Evolutionary conservation across 1,284 basidiomycete genomes (phyloP).

Genomic region (Marasmius oreades): DNA sequence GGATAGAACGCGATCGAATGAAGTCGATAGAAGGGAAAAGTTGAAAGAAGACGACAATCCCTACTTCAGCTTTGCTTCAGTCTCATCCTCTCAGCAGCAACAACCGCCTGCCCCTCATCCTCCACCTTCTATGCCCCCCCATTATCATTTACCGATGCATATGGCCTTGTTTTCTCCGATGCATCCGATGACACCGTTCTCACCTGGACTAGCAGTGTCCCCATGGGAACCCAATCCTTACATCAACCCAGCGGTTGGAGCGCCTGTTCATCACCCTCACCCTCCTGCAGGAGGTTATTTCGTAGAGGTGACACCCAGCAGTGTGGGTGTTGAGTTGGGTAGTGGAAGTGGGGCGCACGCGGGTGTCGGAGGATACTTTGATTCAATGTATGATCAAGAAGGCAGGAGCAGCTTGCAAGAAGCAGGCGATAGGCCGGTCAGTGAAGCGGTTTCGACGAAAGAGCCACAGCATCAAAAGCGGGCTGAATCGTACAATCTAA

Average conservation of each 20-base stretch:
- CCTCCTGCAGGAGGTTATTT: slow-evolving; percentile 8
- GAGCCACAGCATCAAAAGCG: neutral
- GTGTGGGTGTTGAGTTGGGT: slow-evolving; percentile 11
- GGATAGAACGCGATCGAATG: neutral
- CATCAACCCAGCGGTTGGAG: slow-evolving; percentile 68
- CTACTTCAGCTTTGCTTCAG: neutral
- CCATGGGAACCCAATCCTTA: slow-evolving; percentile 58
- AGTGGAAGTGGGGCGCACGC: slow-evolving; percentile 13
- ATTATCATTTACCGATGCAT: neutral
- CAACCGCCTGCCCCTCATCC: neutral
- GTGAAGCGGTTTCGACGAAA: neutral
- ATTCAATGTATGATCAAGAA: slow-evolving; percentile 6
- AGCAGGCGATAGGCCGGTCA: neutral
- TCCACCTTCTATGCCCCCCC: neutral
- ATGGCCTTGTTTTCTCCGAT: slow-evolving; percentile 7
- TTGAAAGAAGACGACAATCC: neutral
- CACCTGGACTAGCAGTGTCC: slow-evolving; percentile 66
- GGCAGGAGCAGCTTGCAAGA: slow-evolving; percentile 25
- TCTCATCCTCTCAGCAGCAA: neutral
- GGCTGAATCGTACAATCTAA: neutral
- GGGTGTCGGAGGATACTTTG: slow-evolving; percentile 14
- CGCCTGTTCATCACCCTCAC: slow-evolving; percentile 46
- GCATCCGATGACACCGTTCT: slow-evolving; percentile 42
- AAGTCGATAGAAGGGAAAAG: neutral
- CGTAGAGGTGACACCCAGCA: slow-evolving; percentile 11